phyloP scores from a whole-genome alignment of 2,329 filamentous ascomycete genomes.

The Talaromyces sp. region DNA sequence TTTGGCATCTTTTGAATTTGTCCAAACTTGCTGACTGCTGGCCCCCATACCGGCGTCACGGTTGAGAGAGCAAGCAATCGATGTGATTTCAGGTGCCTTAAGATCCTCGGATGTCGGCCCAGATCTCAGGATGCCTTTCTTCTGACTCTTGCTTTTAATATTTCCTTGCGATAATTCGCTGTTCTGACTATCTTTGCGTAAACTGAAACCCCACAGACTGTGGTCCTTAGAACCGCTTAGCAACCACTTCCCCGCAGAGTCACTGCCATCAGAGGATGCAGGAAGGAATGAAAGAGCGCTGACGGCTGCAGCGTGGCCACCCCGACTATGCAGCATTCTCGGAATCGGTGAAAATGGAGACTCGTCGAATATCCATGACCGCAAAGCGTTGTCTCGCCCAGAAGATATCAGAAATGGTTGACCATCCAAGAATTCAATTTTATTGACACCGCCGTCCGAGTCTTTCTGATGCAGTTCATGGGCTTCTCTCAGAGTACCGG shows the following conservation, averaged over 20 bases:
- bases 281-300: constrained; percentile 81
- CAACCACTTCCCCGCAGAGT: constrained; percentile 88
- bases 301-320: constrained; percentile 83
- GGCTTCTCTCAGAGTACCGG: constrained; percentile 79
- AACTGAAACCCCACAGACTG: constrained; percentile 93
- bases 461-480: constrained; percentile 61
- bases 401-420: constrained; percentile 88
- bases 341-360: constrained; percentile 84
- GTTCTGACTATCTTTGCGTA: constrained; percentile 90
- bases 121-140: constrained; percentile 35
- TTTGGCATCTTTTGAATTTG: constrained; percentile 65
- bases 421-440: constrained; percentile 80
- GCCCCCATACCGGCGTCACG: constrained; percentile 91
- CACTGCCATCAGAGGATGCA: constrained; percentile 81
- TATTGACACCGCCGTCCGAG: constrained; percentile 70
- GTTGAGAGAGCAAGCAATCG: constrained; percentile 86
- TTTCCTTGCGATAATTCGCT: constrained; percentile 88
- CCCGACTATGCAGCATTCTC: constrained; percentile 76
- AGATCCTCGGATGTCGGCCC: constrained; percentile 44
- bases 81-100: constrained; percentile 88
- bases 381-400: constrained; percentile 87
- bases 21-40: constrained; percentile 77
- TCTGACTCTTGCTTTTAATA: constrained; percentile 83
- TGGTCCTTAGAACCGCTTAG: constrained; percentile 84
- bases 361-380: constrained; percentile 95